Percentiles rank a stretch among this genome's conserved stretches.
Conservation (phyloP, 257 asterid genomes). For the Voacanga thouarsii region DNA sequence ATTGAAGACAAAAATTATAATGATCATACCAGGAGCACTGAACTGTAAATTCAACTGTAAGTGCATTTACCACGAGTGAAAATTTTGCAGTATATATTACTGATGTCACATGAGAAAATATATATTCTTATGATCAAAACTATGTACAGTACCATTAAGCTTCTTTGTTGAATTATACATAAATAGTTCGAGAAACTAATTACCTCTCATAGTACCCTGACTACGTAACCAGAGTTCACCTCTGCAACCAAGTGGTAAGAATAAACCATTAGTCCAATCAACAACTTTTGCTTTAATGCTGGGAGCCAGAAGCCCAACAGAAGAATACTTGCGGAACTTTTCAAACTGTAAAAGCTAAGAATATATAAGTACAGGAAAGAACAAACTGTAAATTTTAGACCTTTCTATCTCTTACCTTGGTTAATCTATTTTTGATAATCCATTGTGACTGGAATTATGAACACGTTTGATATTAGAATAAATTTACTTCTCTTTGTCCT, state of each 20-base stretch:
- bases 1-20: too few species aligned
- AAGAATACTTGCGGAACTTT: slow-evolving; percentile 39
- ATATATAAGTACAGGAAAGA: background rate
- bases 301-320: slow-evolving; percentile 72
- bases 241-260: slow-evolving; percentile 55
- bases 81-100: background rate
- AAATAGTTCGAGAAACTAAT: background rate
- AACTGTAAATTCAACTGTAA: background rate
- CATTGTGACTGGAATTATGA: background rate
- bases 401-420: background rate
- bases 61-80: background rate
- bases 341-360: background rate
- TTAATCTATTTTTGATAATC: background rate
- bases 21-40: background rate
- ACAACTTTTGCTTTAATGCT: slow-evolving; percentile 72
- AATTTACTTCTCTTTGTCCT: too few species aligned
- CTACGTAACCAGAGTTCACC: slow-evolving; percentile 88
- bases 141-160: background rate
- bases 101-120: background rate
- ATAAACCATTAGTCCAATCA: slow-evolving; percentile 53
- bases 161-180: background rate
- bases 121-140: background rate
- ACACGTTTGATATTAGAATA: background rate
- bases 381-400: background rate
- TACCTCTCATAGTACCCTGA: slow-evolving; percentile 85